Conservation (phyloP, 2,329 filamentous ascomycete species). For the Mollisia scopiformis region DNA sequence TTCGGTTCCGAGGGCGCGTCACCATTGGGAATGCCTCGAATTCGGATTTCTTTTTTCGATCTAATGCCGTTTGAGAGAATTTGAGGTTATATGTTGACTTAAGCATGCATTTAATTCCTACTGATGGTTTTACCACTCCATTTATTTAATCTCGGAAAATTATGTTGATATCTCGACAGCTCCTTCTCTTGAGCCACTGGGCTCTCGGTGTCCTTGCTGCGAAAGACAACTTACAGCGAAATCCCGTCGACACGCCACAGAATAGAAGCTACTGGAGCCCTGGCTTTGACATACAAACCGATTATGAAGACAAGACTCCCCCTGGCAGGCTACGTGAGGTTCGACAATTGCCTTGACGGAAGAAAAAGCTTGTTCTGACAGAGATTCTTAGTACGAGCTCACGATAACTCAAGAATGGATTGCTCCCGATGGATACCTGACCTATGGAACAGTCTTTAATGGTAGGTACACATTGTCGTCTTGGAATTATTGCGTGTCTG, state of each 20-base stretch:
- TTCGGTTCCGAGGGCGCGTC: too few relatives aligned
- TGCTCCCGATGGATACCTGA: constrained; percentile 1
- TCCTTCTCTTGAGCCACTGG: too few relatives aligned
- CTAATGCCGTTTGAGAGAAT: too few relatives aligned
- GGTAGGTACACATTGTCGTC: neutral
- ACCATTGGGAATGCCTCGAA: too few relatives aligned
- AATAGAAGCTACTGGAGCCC: constrained; percentile 5
- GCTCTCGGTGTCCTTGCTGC: too few relatives aligned
- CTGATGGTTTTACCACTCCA: too few relatives aligned
- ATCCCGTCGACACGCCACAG: neutral
- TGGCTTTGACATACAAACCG: constrained; percentile 14
- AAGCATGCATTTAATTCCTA: too few relatives aligned
- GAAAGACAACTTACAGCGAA: neutral
- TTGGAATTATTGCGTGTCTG: neutral
- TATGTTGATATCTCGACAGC: too few relatives aligned
- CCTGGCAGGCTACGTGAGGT: constrained; percentile 6
- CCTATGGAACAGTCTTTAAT: neutral
- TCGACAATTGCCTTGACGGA: too few relatives aligned
- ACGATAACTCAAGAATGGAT: neutral
- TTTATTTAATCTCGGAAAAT: too few relatives aligned
- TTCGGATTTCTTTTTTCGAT: too few relatives aligned
- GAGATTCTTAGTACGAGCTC: neutral
- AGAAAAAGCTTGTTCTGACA: neutral
- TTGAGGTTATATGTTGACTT: too few relatives aligned
- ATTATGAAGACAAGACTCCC: constrained; percentile 7